A percentile compares a stretch with the other conserved stretches of the same genome.
Evolutionary conservation across 805 yeast species (phyloP).

Genomic region (Kockiozyma suomiensis): DNA sequence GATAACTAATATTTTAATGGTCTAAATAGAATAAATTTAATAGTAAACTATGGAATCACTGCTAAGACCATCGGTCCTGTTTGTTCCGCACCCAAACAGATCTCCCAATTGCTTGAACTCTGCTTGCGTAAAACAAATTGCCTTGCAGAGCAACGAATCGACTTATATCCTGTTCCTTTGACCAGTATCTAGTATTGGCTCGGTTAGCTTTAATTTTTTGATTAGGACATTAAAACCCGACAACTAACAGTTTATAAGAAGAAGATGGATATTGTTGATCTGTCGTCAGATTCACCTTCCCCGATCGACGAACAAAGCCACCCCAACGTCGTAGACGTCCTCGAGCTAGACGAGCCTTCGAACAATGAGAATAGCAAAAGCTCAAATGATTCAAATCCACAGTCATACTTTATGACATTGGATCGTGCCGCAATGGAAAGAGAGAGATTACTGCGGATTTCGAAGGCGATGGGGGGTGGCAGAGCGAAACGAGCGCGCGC

Average conservation of each 20-base stretch:
- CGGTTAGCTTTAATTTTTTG: no score
- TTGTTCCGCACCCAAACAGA: no score
- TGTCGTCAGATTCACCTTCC: slow-evolving; percentile 5
- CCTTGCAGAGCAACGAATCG: not conserved
- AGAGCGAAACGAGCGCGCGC: slow-evolving; percentile 27
- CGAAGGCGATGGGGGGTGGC: slow-evolving; percentile 25
- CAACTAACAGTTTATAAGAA: no score
- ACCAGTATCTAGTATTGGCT: no score
- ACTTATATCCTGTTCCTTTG: not conserved
- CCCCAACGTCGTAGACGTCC: not conserved
- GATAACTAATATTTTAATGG: no score
- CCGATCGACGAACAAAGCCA: not conserved
- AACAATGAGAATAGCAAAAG: not conserved
- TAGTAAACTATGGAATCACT: no score
- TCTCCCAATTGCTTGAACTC: no score
- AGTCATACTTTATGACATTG: slow-evolving; percentile 16
- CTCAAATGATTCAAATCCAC: not conserved
- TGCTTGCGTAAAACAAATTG: no score
- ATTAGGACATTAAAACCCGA: no score
- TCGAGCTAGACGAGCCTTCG: not conserved
- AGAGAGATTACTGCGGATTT: slow-evolving; percentile 24
- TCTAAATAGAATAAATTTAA: no score
- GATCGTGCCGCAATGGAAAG: slow-evolving; percentile 33
- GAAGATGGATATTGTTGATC: slow-evolving; percentile 2
- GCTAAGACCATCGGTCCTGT: no score